These are phyloP conservation scores for Microcera coccophila DNA, from an alignment of 2,329 filamentous ascomycete species.

Conservation along the genomic window DNA sequence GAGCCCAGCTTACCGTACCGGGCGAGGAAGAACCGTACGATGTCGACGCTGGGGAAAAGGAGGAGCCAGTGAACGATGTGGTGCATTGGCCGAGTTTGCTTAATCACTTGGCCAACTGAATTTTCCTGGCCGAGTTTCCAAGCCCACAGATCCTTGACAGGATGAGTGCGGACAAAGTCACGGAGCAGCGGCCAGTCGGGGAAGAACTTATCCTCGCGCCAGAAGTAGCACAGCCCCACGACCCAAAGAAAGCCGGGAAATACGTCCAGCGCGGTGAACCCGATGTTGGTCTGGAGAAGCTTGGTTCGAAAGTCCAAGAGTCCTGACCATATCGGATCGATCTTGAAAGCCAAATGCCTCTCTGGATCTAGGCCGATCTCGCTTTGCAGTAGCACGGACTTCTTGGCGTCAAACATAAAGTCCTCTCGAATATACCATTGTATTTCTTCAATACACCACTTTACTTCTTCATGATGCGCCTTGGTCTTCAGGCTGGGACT, in stretches of 20 bases:
- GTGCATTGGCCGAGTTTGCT: neutral
- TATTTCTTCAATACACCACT: neutral
- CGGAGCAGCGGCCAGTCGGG: neutral
- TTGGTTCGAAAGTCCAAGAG: neutral
- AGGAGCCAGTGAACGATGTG: neutral
- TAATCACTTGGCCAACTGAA: neutral
- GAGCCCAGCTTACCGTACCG: neutral
- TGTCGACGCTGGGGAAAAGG: neutral
- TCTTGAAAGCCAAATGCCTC: neutral
- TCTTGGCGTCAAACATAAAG: neutral
- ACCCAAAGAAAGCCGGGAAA: neutral
- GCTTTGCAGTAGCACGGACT: neutral
- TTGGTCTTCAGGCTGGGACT: neutral
- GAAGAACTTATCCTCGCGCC: neutral
- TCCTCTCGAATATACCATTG: neutral
- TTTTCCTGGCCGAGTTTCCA: neutral
- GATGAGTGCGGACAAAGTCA: neutral
- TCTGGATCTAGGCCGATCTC: neutral
- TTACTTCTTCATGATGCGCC: neutral
- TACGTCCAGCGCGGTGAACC: neutral
- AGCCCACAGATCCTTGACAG: neutral
- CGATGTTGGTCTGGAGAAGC: neutral
- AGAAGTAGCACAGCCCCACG: neutral
- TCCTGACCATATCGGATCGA: neutral
- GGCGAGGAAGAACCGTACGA: neutral